Conservation (phyloP, 2,329 filamentous ascomycete species). For the Lecanoromycetidae sp. region DNA sequence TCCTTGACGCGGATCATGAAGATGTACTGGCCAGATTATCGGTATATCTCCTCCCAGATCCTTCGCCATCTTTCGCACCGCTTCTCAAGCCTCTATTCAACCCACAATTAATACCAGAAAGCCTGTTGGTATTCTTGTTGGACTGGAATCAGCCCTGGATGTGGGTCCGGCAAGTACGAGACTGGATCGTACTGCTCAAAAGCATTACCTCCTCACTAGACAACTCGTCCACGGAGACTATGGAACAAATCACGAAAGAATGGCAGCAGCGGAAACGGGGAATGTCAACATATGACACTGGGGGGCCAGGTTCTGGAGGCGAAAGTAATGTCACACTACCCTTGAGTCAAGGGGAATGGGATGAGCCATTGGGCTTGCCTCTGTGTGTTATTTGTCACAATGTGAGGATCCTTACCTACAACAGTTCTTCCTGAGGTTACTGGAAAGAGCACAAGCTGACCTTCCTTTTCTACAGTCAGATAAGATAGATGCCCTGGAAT, state of each 20-base stretch:
- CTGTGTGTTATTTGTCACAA: constrained; percentile 95
- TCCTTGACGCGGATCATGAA: constrained; percentile 86
- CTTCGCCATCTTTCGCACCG: constrained; percentile 68
- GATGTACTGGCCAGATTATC: constrained; percentile 81
- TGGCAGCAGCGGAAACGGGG: constrained; percentile 68
- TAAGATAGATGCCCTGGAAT: constrained; percentile 81
- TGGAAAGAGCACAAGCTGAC: background rate
- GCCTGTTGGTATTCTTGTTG: constrained; percentile 77
- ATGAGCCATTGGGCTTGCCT: constrained; percentile 74
- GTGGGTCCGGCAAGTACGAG: constrained; percentile 78
- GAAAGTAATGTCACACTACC: constrained; percentile 62
- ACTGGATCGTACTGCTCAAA: constrained; percentile 77
- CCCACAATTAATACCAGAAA: constrained; percentile 71
- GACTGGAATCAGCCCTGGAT: constrained; percentile 92
- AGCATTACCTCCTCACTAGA: constrained; percentile 63
- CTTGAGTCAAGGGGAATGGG: constrained; percentile 81
- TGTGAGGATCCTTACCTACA: constrained; percentile 38
- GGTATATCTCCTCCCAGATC: constrained; percentile 75
- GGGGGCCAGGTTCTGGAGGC: constrained; percentile 40
- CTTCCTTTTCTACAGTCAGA: constrained; percentile 46
- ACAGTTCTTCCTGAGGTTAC: too few species aligned
- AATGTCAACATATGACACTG: constrained; percentile 42
- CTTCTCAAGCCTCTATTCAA: constrained; percentile 76
- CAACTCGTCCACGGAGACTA: constrained; percentile 62
- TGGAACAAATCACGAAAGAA: constrained; percentile 73